Evolutionary conservation across 441 rosid genomes (phyloP), one percentile per base, ranked within the genome.

Genomic region (Aquilaria agallochum): DNA sequence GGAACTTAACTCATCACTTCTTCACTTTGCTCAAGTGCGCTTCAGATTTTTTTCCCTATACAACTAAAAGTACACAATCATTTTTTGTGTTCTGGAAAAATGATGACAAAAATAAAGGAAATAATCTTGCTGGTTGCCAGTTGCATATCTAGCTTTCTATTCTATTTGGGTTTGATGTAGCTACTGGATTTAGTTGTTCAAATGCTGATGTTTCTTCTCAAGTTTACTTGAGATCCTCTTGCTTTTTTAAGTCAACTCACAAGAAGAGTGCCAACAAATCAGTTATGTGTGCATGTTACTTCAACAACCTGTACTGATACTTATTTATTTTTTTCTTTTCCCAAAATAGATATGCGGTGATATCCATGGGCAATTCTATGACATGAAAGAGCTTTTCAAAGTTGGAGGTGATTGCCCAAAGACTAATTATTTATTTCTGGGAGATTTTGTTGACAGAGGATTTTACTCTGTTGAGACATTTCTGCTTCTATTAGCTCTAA

Each of bases 391-490:
- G 84, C 98, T 92, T 72, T 92, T 89, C 76, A 89, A 70, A 72
- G 98, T 84, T 3, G 96, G 96, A 52, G 95, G 96, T 51, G 96
- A 87, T 75, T 92, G 98, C 72, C 98, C 96, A 31, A 81, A 84
- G 78, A 92, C 95, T 40, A 92, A 86, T 78, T 92, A 89, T 76
- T 73, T 92, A 74, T 92, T 92, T 81, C 89, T 92, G 69, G 98
- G 96, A 71, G 98, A 92, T 78, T 92, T 92, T 80, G 98, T 92
- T 58, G 98, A 92, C 58, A 74, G 96, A 72, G 98, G 98, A 62
- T 89, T 78, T 77, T 87, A 92, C 74, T 89, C 96, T 1, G 96
- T 92, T 20, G 98, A 89, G 80, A 89, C 98, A 2, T 92, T 88
- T 77, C 82, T 93, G 68, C 97, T 93, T 68, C 81, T 93, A 31